Base-by-base conservation (phyloP, 2,329 filamentous ascomycete species). In the Capronia epimyces region DNA sequence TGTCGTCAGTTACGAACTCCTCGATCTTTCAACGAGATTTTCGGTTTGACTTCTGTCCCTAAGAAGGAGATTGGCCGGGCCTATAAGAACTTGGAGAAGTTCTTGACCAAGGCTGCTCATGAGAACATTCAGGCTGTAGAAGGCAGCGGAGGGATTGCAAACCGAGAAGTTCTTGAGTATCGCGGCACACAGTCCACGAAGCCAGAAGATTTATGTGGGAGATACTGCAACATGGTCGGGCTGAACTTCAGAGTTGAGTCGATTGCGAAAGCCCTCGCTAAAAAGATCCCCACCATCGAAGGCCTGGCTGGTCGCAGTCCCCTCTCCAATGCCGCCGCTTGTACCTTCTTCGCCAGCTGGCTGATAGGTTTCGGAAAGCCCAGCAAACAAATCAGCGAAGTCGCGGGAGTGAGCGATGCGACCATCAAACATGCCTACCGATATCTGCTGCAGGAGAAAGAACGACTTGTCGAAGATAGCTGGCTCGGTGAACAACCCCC, bases 21-120 rank as follows among this genome's bases (percentile, higher is more conserved):
- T 3, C 86, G 93, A 59, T 95, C 89, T 2, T 98, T 98, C 73
- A 83, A 87, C 43, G 94, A 98, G 69, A 93, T 98, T 63, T 94
- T 87, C 72, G 85, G 89, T 55, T 77, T 97, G 67, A 98, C 93
- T 7, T 88, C 87, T 61, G 91, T 98, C 22, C 84, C 86, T 54
- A 96, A 97, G 75, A 97, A 97, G 73, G 94, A 98, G 66, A 95
- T 98, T 57, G 93, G 93, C 18, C 79, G 90, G 51, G 91, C 91
- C 20, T 98, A 96, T 79, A 98, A 98, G 75, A 77, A 83, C 51
- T 77, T 98, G 39, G 90, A 97, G 71, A 83, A 84, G 61, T 96
- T 95, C 71, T 79, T 97, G 64, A 53, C 46, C 79, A 88, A 64
- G 16, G 49, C 46, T 15, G 83, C 84, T 58, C 73, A 80, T 49